phyloP scores from a whole-genome alignment of 805 yeast species.

The Ogataea philodendri region DNA sequence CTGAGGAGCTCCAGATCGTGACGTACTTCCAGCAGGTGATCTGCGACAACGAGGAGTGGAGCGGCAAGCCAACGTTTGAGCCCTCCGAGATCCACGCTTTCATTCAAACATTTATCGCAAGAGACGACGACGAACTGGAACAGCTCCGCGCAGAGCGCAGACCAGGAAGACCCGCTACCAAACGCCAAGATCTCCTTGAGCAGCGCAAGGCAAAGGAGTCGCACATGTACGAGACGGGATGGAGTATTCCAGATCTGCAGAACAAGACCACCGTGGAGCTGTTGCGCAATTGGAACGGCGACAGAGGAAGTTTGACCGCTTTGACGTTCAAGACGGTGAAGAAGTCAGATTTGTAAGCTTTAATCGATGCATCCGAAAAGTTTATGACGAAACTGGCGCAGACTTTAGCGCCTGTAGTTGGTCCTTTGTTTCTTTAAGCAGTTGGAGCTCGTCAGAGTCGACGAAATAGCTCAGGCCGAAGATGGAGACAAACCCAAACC shows the following conservation, averaged over 20 bases:
- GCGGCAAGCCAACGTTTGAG: constrained; percentile 43
- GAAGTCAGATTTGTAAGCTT: constrained; percentile 20
- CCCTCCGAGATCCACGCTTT: constrained; percentile 60
- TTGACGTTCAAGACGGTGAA: constrained; percentile 48
- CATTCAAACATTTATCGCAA: constrained; percentile 56
- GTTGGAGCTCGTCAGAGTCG: constrained; percentile 18
- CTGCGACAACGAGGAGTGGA: constrained; percentile 34
- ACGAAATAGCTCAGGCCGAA: constrained; percentile 30
- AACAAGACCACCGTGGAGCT: constrained; percentile 55
- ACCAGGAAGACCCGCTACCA: constrained; percentile 82
- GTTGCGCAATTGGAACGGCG: constrained; percentile 77
- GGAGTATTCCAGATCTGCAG: constrained; percentile 68
- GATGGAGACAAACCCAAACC: constrained; percentile 27
- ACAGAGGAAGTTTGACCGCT: constrained; percentile 70
- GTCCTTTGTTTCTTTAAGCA: constrained; percentile 9
- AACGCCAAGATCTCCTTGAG: constrained; percentile 66
- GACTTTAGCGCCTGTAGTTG: too few species aligned
- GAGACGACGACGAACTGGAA: constrained; percentile 77
- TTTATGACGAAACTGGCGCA: too few species aligned
- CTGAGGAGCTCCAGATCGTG: constrained; percentile 57
- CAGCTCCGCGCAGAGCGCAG: constrained; percentile 61
- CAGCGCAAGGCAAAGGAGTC: constrained; percentile 58
- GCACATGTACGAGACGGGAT: constrained; percentile 65
- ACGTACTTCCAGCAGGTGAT: constrained; percentile 61
- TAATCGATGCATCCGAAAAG: too few species aligned